phyloP scores from a whole-genome alignment of 2,329 filamentous ascomycete genomes.

The Aspergillus sp. region DNA sequence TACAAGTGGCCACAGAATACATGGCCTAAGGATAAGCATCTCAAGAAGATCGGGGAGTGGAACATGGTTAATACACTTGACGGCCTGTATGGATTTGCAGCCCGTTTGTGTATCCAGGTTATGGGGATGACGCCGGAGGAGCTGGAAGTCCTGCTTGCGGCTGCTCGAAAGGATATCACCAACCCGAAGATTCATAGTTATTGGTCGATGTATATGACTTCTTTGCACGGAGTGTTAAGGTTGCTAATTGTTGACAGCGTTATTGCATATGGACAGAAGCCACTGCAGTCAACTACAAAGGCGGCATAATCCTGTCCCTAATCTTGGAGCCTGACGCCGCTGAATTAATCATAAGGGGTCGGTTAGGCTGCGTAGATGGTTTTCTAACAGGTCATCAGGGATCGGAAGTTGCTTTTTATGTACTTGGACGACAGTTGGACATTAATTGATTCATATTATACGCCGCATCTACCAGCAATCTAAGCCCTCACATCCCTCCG shows the following conservation, averaged over 20 bases:
- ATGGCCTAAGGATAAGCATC: slow-evolving; percentile 29
- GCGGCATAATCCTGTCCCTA: too few species aligned
- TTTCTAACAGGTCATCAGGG: too few species aligned
- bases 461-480: background rate
- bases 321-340: too few species aligned
- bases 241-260: background rate
- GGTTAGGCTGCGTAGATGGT: too few species aligned
- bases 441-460: too few species aligned
- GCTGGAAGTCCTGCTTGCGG: background rate
- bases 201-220: slow-evolving; percentile 1
- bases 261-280: slow-evolving; percentile 5
- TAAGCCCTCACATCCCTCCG: background rate
- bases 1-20: slow-evolving; percentile 27
- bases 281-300: background rate
- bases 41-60: slow-evolving; percentile 26
- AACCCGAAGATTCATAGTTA: slow-evolving; percentile 2
- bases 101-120: slow-evolving; percentile 1
- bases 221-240: background rate
- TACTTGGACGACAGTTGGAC: too few species aligned
- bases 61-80: slow-evolving; percentile 7
- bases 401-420: too few species aligned
- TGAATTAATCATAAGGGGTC: too few species aligned
- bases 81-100: background rate
- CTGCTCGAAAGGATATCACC: background rate
- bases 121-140: slow-evolving; percentile 1